Evolutionary conservation across 768 basidiomycete genomes (phyloP).

Genomic region (Trametes gibbosa): DNA sequence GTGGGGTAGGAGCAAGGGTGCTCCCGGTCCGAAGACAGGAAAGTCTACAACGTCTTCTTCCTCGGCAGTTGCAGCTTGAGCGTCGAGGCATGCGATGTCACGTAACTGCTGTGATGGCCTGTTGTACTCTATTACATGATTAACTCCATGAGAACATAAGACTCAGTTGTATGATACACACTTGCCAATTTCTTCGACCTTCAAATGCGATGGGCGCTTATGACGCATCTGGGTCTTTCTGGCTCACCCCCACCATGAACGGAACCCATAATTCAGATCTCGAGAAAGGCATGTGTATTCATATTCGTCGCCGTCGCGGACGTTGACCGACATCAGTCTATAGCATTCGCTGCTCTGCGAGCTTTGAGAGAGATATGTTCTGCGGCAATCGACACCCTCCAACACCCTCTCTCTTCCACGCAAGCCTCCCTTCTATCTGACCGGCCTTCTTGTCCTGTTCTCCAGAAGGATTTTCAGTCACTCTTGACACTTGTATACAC

Average conservation of each 20-base stretch:
- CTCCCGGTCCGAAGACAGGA: constrained; percentile 31
- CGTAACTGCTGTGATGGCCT: neutral
- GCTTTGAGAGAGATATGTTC: constrained; percentile 21
- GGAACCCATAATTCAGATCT: neutral
- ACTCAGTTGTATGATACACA: too few species aligned
- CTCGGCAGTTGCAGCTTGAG: constrained; percentile 1
- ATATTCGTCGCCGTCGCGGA: neutral
- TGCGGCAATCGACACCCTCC: constrained; percentile 18
- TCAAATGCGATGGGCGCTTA: neutral
- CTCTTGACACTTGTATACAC: constrained; percentile 30
- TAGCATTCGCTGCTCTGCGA: constrained; percentile 19
- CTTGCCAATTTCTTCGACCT: too few species aligned
- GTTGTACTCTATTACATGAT: neutral
- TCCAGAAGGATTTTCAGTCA: constrained; percentile 28
- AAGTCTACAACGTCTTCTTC: constrained; percentile 17
- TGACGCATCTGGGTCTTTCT: neutral
- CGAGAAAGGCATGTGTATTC: constrained; percentile 18
- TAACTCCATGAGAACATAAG: too few species aligned
- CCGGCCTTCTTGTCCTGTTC: constrained; percentile 12
- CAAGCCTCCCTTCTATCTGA: constrained; percentile 5
- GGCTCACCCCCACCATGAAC: constrained; percentile 9
- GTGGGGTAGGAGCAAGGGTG: constrained; percentile 81
- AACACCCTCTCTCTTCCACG: constrained; percentile 7
- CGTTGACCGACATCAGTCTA: constrained; percentile 13
- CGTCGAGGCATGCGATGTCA: neutral